Base-by-base conservation (phyloP, 169 alveolate species). In the Cryptosporidium ryanae region DNA sequence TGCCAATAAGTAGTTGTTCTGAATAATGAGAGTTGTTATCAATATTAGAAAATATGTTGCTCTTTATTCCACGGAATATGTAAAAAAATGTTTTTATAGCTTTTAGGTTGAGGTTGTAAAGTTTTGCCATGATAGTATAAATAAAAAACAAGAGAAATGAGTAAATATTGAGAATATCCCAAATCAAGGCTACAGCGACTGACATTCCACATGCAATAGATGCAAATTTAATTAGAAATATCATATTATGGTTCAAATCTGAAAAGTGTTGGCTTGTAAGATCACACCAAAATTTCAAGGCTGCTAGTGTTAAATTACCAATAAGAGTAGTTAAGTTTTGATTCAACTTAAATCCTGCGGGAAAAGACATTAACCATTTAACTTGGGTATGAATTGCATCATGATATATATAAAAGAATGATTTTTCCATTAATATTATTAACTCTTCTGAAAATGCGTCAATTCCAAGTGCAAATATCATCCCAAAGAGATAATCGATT, bases 331-430 rank as follows among this genome's bases (percentile, higher is more conserved):
- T 76, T 27, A 76, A 65, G 43, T 76, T 61, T 27, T 76, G 68
- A 46, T 76, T 76, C 8, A 76, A 70, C 38, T 61, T 55, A 27
- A 76, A 61, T 13, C 71, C 87, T 12, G 87, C 83, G 31, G 83
- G 83, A 34, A 68, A 76, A 57, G 87, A 76, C 76, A 61, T 61
- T 46, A 76, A 27, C 87, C 87, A 76, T 18, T 76, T 76, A 31
- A 76, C 68, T 76, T 76, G 87, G 8, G 71, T 59, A 23, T 76
- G 71, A n/a, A 76, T 76, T 43, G 87, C 87, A 55, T 76, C 87
- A 25, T 76, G 68, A 61, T 76, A 76, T 10, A 76, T 59, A 23
- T 55, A 76, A 38, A 59, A 76, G 44, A 59, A 76, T 13, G 71
- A 55, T 17, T 76, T 76, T 59, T 61, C 71, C 71, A 76, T 76